Evolutionary conservation across 768 basidiomycete species (phyloP).

Genomic region (Leccinum longicurvipes): DNA sequence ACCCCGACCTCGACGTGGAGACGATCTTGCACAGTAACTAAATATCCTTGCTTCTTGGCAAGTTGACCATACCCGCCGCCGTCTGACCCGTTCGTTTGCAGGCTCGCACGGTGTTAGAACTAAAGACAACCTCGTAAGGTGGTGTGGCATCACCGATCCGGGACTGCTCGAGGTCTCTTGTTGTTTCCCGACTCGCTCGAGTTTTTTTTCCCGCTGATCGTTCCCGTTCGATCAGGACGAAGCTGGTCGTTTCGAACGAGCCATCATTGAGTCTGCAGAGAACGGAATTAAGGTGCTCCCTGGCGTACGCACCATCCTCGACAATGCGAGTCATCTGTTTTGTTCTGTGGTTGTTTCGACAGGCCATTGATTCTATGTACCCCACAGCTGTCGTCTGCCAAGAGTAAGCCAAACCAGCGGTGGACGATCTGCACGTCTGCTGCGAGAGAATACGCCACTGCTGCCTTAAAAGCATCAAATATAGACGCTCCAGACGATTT

Average conservation of each 20-base stretch:
- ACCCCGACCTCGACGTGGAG: constrained; percentile 60
- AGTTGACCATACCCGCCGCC: background rate
- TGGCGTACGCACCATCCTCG: constrained; percentile 60
- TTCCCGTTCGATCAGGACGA: constrained; percentile 46
- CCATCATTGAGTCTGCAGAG: constrained; percentile 62
- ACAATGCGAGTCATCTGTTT: constrained; percentile 39
- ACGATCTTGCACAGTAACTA: constrained; percentile 62
- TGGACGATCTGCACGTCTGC: constrained; percentile 93
- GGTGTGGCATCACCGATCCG: constrained; percentile 67
- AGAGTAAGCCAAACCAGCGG: constrained; percentile 48
- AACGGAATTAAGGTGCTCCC: constrained; percentile 69
- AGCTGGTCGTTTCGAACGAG: constrained; percentile 74
- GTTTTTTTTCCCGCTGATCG: constrained; percentile 1
- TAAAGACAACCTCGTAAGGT: constrained; percentile 70
- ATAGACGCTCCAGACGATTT: constrained; percentile 71
- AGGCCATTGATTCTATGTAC: constrained; percentile 8
- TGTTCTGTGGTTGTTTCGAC: background rate
- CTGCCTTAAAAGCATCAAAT: constrained; percentile 63
- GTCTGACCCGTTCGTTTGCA: constrained; percentile 23
- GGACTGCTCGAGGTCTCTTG: constrained; percentile 62
- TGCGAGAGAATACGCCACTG: constrained; percentile 68
- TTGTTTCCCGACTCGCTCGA: background rate
- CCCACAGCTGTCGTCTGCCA: constrained; percentile 26
- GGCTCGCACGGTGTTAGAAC: constrained; percentile 84
- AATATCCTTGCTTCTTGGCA: constrained; percentile 1